Conservation (phyloP, 768 basidiomycete genomes). For the Flagelloscypha sp. region DNA sequence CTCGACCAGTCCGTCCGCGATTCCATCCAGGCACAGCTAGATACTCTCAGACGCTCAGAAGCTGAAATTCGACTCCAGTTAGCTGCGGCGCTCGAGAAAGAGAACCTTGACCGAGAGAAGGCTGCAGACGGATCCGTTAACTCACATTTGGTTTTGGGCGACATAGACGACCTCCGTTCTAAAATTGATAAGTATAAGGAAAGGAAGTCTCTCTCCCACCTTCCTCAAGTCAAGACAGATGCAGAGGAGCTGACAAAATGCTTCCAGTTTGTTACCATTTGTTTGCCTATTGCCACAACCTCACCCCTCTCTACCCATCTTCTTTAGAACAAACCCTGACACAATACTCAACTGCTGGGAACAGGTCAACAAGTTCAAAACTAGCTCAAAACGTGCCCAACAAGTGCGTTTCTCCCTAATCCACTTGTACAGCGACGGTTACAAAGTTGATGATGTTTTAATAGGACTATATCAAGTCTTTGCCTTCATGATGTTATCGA, state of each 20-base stretch:
- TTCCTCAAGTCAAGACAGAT: slow-evolving; percentile 46
- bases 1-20: slow-evolving; percentile 68
- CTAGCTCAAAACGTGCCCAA: slow-evolving; percentile 59
- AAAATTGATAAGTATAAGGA: slow-evolving; percentile 67
- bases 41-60: slow-evolving; percentile 60
- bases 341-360: slow-evolving; percentile 68
- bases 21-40: slow-evolving; percentile 62
- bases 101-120: slow-evolving; percentile 76
- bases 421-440: no score
- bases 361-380: slow-evolving; percentile 64
- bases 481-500: no score
- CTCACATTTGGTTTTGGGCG: no score
- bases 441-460: no score
- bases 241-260: slow-evolving; percentile 62
- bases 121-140: slow-evolving; percentile 36
- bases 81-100: slow-evolving; percentile 72
- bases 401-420: slow-evolving; percentile 36
- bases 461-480: no score
- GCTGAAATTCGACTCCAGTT: slow-evolving; percentile 64
- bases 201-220: slow-evolving; percentile 44
- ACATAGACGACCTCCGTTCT: slow-evolving; percentile 64
- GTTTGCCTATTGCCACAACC: slow-evolving; percentile 1
- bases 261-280: slow-evolving; percentile 68
- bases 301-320: slow-evolving; percentile 2
- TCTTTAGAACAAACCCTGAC: slow-evolving; percentile 29